Base-by-base conservation (phyloP, 768 basidiomycete species). In the Leccinellum albellum region DNA sequence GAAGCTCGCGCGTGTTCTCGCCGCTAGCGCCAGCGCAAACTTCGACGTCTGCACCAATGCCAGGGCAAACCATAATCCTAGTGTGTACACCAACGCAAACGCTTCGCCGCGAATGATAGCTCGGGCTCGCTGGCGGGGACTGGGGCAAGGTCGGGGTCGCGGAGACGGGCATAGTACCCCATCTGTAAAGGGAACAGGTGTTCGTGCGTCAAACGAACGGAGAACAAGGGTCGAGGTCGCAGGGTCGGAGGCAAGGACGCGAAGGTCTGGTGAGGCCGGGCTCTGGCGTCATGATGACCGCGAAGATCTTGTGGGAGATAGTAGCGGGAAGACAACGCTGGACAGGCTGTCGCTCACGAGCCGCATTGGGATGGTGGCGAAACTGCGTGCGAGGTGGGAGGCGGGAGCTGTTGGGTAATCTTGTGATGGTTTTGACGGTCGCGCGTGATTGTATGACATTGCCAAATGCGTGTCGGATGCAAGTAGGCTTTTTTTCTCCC, bases 341-440 rank as follows among this genome's bases (percentile, higher is more conserved):
- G 57, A 48, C 17, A 55, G 37, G 2, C 21, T 50, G 44, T 50
- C 63, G 17, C 28, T 60, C 24, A 44, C 32, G 9, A 3, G n/a
- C 14, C 37, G 55, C 29, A 51, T 56, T 6, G 66, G 66, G 6
- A 57, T 65, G 49, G 66, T 66, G 33, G 57, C 66, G 1, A 68
- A 32, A 44, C 26, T 68, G 37, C 58, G 66, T 47, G 64, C 52
- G 28, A 59, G 54, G 37, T 66, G 66, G 66, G 66, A 66, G 50
- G 32, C 46, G 29, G 52, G 55, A 4, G 6, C n/a, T 24, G 26
- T 33, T 5, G 55, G 15, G 40, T 6, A 42, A 12, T 42, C 15
- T 35, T 4, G 32, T 4, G 49, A 32, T 57, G 0, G 13, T 17
- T 23, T 12, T 24, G 56, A 51, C 5, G 29, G 35, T 40, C 20